Percentiles rank a stretch among this genome's conserved stretches.
phyloP scores from a whole-genome alignment of 140 eudicot genomes.

The Ambrosia hybrid region DNA sequence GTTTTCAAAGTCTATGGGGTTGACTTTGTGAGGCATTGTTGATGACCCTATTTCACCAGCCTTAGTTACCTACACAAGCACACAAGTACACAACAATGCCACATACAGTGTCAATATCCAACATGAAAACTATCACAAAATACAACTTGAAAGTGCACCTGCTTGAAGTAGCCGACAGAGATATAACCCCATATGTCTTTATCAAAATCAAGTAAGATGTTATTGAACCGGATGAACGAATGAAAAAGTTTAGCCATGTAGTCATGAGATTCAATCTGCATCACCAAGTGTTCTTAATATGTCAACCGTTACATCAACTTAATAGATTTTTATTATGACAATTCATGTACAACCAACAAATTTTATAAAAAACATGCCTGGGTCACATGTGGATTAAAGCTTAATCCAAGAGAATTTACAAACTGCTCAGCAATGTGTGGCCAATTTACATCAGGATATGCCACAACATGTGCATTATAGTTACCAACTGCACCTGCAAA shows the following conservation, averaged over 20 bases:
- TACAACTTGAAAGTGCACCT: slow-evolving; percentile 39
- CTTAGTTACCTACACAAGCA: slow-evolving; percentile 61
- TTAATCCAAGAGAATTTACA: slow-evolving; percentile 86
- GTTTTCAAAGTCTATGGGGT: slow-evolving; percentile 88
- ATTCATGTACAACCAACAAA: not conserved
- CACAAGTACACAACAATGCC: not conserved
- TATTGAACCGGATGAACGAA: slow-evolving; percentile 69
- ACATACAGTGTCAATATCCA: slow-evolving; percentile 7
- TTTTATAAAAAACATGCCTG: slow-evolving; percentile 52
- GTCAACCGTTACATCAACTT: not conserved
- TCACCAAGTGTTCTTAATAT: not conserved
- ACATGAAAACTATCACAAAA: not conserved
- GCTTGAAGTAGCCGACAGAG: slow-evolving; percentile 86
- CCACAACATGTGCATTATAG: slow-evolving; percentile 91
- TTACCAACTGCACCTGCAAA: slow-evolving; percentile 99
- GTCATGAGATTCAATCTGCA: slow-evolving; percentile 97
- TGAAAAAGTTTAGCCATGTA: slow-evolving; percentile 92
- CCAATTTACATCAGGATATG: slow-evolving; percentile 84
- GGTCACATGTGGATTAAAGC: slow-evolving; percentile 82
- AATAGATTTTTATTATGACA: not conserved
- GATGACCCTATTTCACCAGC: slow-evolving; percentile 98
- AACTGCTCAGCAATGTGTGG: slow-evolving; percentile 76
- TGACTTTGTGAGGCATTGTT: slow-evolving; percentile 96
- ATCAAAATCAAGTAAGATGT: slow-evolving; percentile 80
- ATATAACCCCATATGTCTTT: slow-evolving; percentile 92